Conservation (phyloP, 2,329 filamentous ascomycete genomes). For the Emergomyces orientalis region DNA sequence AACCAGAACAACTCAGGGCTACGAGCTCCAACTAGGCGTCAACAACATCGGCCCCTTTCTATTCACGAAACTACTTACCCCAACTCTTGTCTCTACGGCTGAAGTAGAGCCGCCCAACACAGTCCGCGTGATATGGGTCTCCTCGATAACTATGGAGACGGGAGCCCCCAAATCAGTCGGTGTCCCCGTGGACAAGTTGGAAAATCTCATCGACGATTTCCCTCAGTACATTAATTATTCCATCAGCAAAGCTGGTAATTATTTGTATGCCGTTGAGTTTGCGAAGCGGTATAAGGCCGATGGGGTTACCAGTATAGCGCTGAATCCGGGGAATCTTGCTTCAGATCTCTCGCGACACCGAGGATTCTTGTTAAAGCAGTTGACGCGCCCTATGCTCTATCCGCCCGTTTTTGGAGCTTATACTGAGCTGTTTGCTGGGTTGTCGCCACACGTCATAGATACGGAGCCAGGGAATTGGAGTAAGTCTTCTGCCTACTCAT, state of each 20-base stretch:
- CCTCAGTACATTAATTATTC: slow-evolving; percentile 22
- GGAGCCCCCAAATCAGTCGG: slow-evolving; percentile 12
- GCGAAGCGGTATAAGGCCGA: slow-evolving; percentile 19
- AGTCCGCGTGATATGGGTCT: slow-evolving; percentile 32
- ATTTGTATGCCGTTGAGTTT: slow-evolving; percentile 26
- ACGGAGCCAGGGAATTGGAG: slow-evolving; percentile 23
- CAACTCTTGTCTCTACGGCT: slow-evolving; percentile 27
- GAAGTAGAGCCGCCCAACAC: slow-evolving; percentile 8
- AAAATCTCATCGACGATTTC: slow-evolving; percentile 17
- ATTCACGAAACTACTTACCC: slow-evolving; percentile 32
- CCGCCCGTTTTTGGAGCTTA: slow-evolving; percentile 36
- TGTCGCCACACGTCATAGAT: slow-evolving; percentile 37
- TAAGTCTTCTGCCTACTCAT: slow-evolving; percentile 1
- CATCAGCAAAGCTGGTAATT: slow-evolving; percentile 31
- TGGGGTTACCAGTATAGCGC: slow-evolving; percentile 14
- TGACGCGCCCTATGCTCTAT: slow-evolving; percentile 23
- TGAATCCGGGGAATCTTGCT: slow-evolving; percentile 30
- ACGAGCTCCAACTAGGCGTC: slow-evolving; percentile 32
- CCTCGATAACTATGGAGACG: slow-evolving; percentile 12
- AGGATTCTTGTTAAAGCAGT: slow-evolving; percentile 14
- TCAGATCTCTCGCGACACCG: slow-evolving; percentile 22
- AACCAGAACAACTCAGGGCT: slow-evolving; percentile 24
- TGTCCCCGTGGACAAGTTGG: slow-evolving; percentile 23
- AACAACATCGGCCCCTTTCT: slow-evolving; percentile 36
- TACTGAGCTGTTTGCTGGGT: slow-evolving; percentile 41